phyloP scores from a whole-genome alignment of 2,329 filamentous ascomycete species.

The Fusarium zealandicum region DNA sequence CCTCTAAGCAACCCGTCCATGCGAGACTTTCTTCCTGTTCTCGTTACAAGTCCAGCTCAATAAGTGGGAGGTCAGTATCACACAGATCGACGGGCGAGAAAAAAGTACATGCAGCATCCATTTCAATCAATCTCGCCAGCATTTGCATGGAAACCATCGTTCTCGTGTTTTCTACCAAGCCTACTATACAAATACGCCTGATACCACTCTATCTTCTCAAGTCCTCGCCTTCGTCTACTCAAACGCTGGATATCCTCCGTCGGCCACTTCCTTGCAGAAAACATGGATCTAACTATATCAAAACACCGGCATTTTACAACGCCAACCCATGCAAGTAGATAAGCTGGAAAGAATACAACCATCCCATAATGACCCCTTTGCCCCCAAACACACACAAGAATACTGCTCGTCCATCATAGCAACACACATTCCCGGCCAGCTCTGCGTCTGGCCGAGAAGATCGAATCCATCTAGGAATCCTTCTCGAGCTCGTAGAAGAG shows the following conservation, averaged over 20 bases:
- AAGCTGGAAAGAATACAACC: slow-evolving; percentile 6
- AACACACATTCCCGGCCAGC: background rate
- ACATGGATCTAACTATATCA: slow-evolving; percentile 18
- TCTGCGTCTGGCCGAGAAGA: background rate
- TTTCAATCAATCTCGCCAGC: too few relatives aligned
- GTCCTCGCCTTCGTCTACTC: background rate
- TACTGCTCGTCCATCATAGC: slow-evolving; percentile 3
- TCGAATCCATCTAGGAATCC: slow-evolving; percentile 35
- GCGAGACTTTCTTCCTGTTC: too few relatives aligned
- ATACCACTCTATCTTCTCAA: slow-evolving; percentile 7
- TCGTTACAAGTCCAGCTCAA: too few relatives aligned
- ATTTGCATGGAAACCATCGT: too few relatives aligned
- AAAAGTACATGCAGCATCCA: too few relatives aligned
- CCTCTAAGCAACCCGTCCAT: too few relatives aligned
- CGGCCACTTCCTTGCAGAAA: background rate
- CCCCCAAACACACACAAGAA: background rate
- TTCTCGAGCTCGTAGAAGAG: slow-evolving; percentile 91
- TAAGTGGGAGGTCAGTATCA: too few relatives aligned
- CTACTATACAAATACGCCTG: background rate
- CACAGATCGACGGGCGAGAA: too few relatives aligned
- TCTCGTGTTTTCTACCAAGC: too few relatives aligned
- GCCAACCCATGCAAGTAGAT: slow-evolving; percentile 37
- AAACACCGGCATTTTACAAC: slow-evolving; percentile 26
- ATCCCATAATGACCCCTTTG: background rate
- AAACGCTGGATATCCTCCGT: slow-evolving; percentile 9